Evolutionary conservation across 129 eudicot genomes (phyloP).

Genomic region (Pseudognaphalium luteoalbum): DNA sequence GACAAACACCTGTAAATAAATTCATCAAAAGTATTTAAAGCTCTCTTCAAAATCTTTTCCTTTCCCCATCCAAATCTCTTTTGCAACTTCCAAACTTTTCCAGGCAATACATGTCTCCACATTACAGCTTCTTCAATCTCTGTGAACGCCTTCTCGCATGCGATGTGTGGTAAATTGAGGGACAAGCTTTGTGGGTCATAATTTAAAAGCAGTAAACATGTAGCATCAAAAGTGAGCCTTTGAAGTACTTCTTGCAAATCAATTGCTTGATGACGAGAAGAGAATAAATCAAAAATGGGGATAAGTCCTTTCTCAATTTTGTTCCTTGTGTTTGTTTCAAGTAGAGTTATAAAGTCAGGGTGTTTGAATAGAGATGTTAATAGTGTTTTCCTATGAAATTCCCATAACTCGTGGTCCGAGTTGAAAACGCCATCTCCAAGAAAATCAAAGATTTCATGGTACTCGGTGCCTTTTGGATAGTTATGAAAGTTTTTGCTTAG

Average conservation of each 20-base stretch:
- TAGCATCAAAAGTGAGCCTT: conserved; percentile 49
- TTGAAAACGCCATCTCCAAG: conserved; percentile 54
- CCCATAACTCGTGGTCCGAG: conserved; percentile 46
- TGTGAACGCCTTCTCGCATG: conserved; percentile 44
- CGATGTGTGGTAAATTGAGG: conserved; percentile 29
- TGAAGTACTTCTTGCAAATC: conserved; percentile 58
- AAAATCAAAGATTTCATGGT: conserved; percentile 42
- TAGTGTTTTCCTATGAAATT: conserved; percentile 40
- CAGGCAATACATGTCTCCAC: conserved; percentile 49
- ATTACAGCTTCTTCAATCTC: conserved; percentile 42
- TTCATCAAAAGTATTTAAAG: conserved; percentile 37
- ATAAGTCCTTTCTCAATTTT: conserved; percentile 43
- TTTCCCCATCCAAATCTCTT: conserved; percentile 46
- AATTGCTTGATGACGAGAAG: conserved; percentile 14
- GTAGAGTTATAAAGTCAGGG: conserved; percentile 4
- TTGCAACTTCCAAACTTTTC: conserved; percentile 47
- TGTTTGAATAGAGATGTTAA: conserved; percentile 26
- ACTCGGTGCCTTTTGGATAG: conserved; percentile 52
- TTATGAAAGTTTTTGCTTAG: conserved; percentile 44
- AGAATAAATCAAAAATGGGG: conserved; percentile 36
- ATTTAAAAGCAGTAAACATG: conserved; percentile 32
- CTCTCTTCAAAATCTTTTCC: conserved; percentile 44
- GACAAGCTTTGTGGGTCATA: conserved; percentile 46
- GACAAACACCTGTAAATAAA: conserved; percentile 32
- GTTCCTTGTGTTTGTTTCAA: conserved; percentile 21